Base-by-base conservation (phyloP, 306 rosid genomes). In the Carpinus fangiana region DNA sequence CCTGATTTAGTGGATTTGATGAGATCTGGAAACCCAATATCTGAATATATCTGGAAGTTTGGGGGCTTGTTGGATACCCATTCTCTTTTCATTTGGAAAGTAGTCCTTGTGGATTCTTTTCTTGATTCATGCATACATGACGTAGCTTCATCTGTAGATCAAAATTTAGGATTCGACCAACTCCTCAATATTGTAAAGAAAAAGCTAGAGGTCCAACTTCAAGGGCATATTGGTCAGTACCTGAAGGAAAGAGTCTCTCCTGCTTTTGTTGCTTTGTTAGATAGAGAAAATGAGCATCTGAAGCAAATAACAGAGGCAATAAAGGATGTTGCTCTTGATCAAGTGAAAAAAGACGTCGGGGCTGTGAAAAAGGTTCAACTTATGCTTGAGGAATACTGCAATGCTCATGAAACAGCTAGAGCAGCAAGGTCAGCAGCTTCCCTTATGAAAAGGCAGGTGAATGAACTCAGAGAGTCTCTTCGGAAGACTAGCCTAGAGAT, bases 331-430 rank as follows among this genome's bases (percentile, higher is more conserved):
- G 57, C 77, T 78, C 78, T 81, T 79, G 90, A 89, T 80, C 88
- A 79, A 77, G 89, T 71, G 70, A 90, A 82, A 78, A 90, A 82
- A 54, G 96, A 90, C 50, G n/a, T 21, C 3, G 96, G 83, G 72
- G 84, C 88, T 78, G 86, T 82, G 67, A 89, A 70, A 70, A 94
- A 82, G 84, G 89, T 94, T 83, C 82, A 79, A 66, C 83, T 34
- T 77, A 92, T 94, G 93, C 96, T 94, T 17, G 92, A 92, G 79
- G 98, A 92, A 80, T 92, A 92, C 82, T 94, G 97, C 78, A 89
- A 88, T 89, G 89, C 91, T 43, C 96, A 92, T 89, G 97, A 90
- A 88, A 92, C 98, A 60, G 93, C 97, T 82, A 90, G 93, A 89
- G 97, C 97, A 55, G 98, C 96, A 43, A 92, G 83, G 76, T 88